Percentiles rank a stretch among this genome's conserved stretches.
phyloP scores from a whole-genome alignment of 352 stramenopile genomes.

The Halophytophthora batemanensis region DNA sequence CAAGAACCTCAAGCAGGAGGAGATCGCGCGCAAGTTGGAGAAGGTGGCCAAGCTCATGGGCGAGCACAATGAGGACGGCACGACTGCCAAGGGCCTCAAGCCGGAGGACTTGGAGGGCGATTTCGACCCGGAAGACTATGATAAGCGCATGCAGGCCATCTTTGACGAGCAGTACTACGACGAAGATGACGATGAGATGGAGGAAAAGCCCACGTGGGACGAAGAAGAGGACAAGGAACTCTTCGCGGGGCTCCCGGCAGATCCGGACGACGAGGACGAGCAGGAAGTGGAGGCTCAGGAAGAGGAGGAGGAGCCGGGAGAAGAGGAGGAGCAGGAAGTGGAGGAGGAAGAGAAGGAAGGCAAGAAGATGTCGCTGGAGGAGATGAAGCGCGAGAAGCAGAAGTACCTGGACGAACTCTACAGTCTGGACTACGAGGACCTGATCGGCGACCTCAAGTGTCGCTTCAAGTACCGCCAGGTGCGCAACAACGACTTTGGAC shows the following conservation, averaged over 20 bases:
- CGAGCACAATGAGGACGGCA: conserved; percentile 37
- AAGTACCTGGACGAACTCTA: conserved; percentile 97
- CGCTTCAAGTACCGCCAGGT: conserved; percentile 98
- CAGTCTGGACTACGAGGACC: conserved; percentile 98
- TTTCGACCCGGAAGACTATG: conserved; percentile 97
- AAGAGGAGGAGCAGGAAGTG: conserved; percentile 33
- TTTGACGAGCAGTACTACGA: conserved; percentile 99
- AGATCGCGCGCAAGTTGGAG: conserved; percentile 93
- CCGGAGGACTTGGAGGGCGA: conserved; percentile 90
- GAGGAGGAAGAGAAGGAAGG: conserved; percentile 28
- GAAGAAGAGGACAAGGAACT: conserved; percentile 84
- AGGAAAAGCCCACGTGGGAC: conserved; percentile 74
- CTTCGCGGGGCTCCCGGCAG: conserved; percentile 66
- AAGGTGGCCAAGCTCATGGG: conserved; percentile 89
- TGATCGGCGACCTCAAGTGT: conserved; percentile 96
- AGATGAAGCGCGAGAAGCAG: conserved; percentile 83
- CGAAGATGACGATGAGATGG: conserved; percentile 63
- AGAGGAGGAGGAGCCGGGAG: conserved; percentile 22
- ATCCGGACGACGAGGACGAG: conserved; percentile 61
- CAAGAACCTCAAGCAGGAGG: conserved; percentile 97
- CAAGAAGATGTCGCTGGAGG: conserved; percentile 50
- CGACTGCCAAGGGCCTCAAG: conserved; percentile 43
- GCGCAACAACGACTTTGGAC: conserved; percentile 93
- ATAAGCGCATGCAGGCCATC: conserved; percentile 94
- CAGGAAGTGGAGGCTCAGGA: conserved; percentile 24